Evolutionary conservation across 2,329 filamentous ascomycete genomes (phyloP).

Genomic region (Alternaria atra): DNA sequence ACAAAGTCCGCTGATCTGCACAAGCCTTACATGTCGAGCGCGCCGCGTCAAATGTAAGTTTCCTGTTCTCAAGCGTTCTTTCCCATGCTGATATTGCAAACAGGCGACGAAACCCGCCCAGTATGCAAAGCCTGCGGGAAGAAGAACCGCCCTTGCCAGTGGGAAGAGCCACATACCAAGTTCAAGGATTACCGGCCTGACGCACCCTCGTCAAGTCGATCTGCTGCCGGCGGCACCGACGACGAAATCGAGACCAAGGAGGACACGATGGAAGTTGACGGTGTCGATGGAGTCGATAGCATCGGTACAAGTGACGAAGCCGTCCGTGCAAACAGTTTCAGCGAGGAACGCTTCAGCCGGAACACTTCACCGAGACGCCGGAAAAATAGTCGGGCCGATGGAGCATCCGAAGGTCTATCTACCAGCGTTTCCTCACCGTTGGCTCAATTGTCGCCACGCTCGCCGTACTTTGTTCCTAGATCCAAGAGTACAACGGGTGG

Average conservation of each 20-base stretch:
- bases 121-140: slow-evolving; percentile 44
- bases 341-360: slow-evolving; percentile 24
- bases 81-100: slow-evolving; percentile 4
- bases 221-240: slow-evolving; percentile 15
- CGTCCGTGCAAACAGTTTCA: slow-evolving; percentile 1
- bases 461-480: slow-evolving; percentile 14
- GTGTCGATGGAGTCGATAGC: slow-evolving; percentile 13
- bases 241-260: slow-evolving; percentile 17
- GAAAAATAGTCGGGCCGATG: slow-evolving; percentile 22
- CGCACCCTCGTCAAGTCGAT: slow-evolving; percentile 24
- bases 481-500: slow-evolving; percentile 11
- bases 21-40: slow-evolving; percentile 41
- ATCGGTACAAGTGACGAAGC: neutral
- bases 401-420: slow-evolving; percentile 16
- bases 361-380: slow-evolving; percentile 26
- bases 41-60: slow-evolving; percentile 45
- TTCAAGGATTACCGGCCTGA: slow-evolving; percentile 41
- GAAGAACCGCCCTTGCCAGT: slow-evolving; percentile 43
- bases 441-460: slow-evolving; percentile 24
- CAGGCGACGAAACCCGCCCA: slow-evolving; percentile 43
- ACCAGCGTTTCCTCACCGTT: slow-evolving; percentile 23
- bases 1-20: slow-evolving; percentile 9
- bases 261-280: slow-evolving; percentile 27
- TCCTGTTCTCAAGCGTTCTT: neutral
- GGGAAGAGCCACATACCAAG: slow-evolving; percentile 38